Percentiles rank a stretch among this genome's conserved stretches.
Conservation (phyloP, 805 yeast species). For the Ogataea ramenticola region DNA sequence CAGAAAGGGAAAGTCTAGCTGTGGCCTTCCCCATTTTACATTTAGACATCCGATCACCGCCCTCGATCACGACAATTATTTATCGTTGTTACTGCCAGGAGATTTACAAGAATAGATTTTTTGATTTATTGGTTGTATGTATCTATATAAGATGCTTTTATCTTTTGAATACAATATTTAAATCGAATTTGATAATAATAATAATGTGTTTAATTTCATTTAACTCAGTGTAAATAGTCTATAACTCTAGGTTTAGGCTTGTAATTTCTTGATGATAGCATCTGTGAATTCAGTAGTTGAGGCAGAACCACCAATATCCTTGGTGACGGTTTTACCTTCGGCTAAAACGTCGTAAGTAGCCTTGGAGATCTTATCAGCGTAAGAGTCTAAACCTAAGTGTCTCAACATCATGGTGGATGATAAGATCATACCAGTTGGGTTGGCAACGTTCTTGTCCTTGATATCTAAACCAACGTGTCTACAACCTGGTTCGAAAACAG, state of each 20-base stretch:
- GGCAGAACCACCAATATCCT: slow-evolving; percentile 86
- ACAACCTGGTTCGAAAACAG: slow-evolving; percentile 99
- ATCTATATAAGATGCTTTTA: too few species aligned
- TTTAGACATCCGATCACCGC: too few species aligned
- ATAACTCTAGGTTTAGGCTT: slow-evolving; percentile 12
- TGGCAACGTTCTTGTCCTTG: slow-evolving; percentile 89
- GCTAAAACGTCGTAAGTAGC: slow-evolving; percentile 89
- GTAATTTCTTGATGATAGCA: slow-evolving; percentile 74
- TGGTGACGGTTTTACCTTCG: slow-evolving; percentile 79
- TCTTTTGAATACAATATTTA: too few species aligned
- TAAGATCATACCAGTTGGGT: slow-evolving; percentile 96
- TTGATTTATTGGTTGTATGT: too few species aligned
- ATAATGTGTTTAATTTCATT: background rate
- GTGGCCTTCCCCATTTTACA: too few species aligned
- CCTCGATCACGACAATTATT: too few species aligned
- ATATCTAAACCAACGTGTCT: slow-evolving; percentile 98
- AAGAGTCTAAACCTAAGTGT: slow-evolving; percentile 82
- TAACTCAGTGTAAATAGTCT: background rate
- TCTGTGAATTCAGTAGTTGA: slow-evolving; percentile 92
- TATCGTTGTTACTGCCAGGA: too few species aligned
- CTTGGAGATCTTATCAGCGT: slow-evolving; percentile 79
- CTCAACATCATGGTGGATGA: slow-evolving; percentile 89
- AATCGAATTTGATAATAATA: too few species aligned
- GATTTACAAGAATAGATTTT: too few species aligned
- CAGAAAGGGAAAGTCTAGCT: too few species aligned